These are phyloP conservation scores for Fusarium ambrosium DNA, from an alignment of 2,329 filamentous ascomycete genomes.

Conservation along the genomic window DNA sequence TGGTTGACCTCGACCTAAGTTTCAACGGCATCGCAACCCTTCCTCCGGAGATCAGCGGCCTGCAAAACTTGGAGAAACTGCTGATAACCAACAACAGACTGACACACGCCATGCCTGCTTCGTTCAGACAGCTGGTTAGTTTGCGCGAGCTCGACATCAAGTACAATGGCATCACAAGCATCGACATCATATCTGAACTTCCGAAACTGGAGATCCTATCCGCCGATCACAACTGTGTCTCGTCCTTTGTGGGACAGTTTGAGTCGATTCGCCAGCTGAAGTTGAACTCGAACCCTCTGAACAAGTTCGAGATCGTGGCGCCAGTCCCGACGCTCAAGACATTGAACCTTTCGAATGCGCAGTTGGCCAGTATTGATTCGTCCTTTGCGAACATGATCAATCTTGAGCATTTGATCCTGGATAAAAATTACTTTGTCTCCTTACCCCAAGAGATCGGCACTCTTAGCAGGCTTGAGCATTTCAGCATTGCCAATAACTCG, in stretches of 20 bases:
- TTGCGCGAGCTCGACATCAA: conserved; percentile 94
- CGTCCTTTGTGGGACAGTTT: conserved; percentile 91
- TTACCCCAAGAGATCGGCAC: conserved; percentile 88
- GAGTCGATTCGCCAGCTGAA: conserved; percentile 85
- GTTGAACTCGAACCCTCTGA: conserved; percentile 95
- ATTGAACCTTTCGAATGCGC: conserved; percentile 91
- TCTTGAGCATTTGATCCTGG: conserved; percentile 87
- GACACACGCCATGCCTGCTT: conserved; percentile 78
- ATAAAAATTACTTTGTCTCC: conserved; percentile 96
- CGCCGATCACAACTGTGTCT: conserved; percentile 93
- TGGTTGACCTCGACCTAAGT: conserved; percentile 95
- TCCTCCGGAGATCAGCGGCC: conserved; percentile 81
- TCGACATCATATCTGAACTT: conserved; percentile 86
- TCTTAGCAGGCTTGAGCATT: conserved; percentile 85
- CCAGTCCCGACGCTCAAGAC: conserved; percentile 85
- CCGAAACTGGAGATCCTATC: conserved; percentile 90
- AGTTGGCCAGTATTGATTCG: conserved; percentile 90
- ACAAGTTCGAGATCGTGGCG: conserved; percentile 86
- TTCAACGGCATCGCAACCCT: conserved; percentile 91
- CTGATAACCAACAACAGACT: conserved; percentile 97
- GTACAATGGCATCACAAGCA: conserved; percentile 90
- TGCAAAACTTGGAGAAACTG: conserved; percentile 86
- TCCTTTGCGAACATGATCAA: conserved; percentile 90
- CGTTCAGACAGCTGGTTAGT: conserved; percentile 79
- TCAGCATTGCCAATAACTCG: conserved; percentile 94